Evolutionary conservation across 345 rosid genomes (phyloP).

Genomic region (Linum trigynum): DNA sequence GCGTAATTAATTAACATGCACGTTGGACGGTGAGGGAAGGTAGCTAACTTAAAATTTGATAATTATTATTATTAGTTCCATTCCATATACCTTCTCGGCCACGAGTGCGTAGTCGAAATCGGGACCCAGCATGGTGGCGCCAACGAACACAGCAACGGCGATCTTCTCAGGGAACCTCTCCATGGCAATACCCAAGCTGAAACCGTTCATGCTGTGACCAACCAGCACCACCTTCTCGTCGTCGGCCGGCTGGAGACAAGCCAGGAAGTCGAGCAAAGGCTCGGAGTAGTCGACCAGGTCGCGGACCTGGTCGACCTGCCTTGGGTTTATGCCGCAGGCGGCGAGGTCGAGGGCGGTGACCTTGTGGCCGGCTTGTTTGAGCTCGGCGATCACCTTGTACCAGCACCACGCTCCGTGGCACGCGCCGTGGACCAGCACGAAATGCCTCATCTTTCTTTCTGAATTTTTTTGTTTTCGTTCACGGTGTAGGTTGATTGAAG

Average conservation of each 20-base stretch:
- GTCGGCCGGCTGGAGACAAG: constrained; percentile 7
- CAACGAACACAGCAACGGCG: constrained; percentile 21
- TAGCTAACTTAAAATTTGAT: no score
- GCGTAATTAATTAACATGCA: no score
- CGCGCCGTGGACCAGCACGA: constrained; percentile 37
- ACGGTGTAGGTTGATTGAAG: no score
- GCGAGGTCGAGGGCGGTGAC: constrained; percentile 3
- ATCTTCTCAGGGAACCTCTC: constrained; percentile 35
- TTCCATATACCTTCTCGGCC: constrained; percentile 32
- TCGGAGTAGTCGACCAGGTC: constrained; percentile 18
- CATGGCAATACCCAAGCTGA: constrained; percentile 27
- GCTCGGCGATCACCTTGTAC: background rate
- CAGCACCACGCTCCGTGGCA: constrained; percentile 34
- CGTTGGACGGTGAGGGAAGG: no score
- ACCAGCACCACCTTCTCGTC: constrained; percentile 34
- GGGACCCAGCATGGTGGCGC: constrained; percentile 30
- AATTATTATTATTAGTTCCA: no score
- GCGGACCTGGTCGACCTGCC: constrained; percentile 17
- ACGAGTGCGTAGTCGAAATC: constrained; percentile 16
- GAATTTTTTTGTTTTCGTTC: no score
- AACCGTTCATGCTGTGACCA: constrained; percentile 35
- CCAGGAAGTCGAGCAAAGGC: constrained; percentile 30
- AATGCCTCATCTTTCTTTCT: constrained; percentile 8
- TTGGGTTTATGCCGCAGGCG: constrained; percentile 24
- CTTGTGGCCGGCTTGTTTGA: constrained; percentile 18